These are phyloP conservation scores for Russula sp. DNA, from an alignment of 768 basidiomycete genomes.

Conservation along the genomic window DNA sequence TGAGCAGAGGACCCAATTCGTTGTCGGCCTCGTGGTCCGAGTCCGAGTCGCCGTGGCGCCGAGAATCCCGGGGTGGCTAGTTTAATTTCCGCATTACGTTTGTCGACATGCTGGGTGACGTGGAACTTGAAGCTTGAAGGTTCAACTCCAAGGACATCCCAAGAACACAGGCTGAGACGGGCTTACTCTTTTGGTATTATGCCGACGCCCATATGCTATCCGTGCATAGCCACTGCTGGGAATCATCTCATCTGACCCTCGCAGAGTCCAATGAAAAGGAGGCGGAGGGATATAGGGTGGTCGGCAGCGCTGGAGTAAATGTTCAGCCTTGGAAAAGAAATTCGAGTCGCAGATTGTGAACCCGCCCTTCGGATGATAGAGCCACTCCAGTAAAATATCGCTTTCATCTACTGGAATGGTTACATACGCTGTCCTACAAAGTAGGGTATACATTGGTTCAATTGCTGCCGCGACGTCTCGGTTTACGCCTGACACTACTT, in stretches of 20 bases:
- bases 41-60: too few relatives aligned
- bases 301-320: neutral
- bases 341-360: too few relatives aligned
- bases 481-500: neutral
- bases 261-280: neutral
- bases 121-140: neutral
- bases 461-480: too few relatives aligned
- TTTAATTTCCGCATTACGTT: neutral
- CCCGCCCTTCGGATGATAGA: neutral
- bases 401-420: neutral
- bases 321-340: neutral
- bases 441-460: neutral
- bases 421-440: neutral
- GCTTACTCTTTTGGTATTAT: too few relatives aligned
- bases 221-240: neutral
- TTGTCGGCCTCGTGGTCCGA: too few relatives aligned
- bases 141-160: neutral
- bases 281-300: neutral
- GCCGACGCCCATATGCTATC: neutral
- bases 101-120: too few relatives aligned
- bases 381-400: neutral
- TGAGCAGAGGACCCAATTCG: too few relatives aligned
- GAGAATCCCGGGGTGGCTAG: neutral
- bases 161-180: too few relatives aligned
- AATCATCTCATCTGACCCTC: neutral